Percentiles rank a stretch among this genome's conserved stretches.
These are phyloP conservation scores for Beauveria rudraprayagi DNA, from an alignment of 2,329 filamentous ascomycete species.

Conservation along the genomic window DNA sequence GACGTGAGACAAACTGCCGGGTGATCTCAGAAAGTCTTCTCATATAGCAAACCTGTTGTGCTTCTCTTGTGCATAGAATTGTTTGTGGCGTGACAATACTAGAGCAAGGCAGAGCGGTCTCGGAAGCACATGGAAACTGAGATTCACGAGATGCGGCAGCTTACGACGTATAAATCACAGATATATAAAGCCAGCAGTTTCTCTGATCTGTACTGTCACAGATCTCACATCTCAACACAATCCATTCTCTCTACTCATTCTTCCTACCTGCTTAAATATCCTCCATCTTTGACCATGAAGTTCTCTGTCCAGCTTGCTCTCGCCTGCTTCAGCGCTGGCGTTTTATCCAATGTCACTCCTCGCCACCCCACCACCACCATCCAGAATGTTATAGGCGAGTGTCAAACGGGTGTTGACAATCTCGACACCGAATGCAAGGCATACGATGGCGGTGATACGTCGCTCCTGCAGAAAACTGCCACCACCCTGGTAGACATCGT, in stretches of 20 bases:
- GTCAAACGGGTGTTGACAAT: conserved; percentile 12
- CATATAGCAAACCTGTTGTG: not conserved
- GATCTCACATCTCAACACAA: not conserved
- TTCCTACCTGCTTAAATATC: not conserved
- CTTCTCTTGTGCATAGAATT: not conserved
- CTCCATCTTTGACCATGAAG: not conserved
- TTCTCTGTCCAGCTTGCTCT: conserved; percentile 1
- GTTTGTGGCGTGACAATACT: not conserved
- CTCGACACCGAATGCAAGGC: conserved; percentile 14
- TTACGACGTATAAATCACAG: not conserved
- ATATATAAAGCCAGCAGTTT: not conserved
- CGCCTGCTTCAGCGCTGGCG: conserved; percentile 3
- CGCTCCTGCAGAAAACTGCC: conserved; percentile 9
- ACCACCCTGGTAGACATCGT: conserved; percentile 12
- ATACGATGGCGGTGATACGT: conserved; percentile 13
- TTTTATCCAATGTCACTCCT: not conserved
- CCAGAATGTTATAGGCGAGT: conserved; percentile 10
- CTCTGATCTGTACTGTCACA: not conserved
- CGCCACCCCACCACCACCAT: not conserved
- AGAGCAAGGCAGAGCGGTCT: not conserved
- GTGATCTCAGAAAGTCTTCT: not conserved
- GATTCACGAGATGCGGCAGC: not conserved
- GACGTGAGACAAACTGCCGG: not conserved
- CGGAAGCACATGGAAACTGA: conserved; percentile 4
- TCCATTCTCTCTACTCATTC: not conserved